These are phyloP conservation scores for Ailanthus altissimus DNA, from an alignment of 345 rosid species.

Conservation along the genomic window DNA sequence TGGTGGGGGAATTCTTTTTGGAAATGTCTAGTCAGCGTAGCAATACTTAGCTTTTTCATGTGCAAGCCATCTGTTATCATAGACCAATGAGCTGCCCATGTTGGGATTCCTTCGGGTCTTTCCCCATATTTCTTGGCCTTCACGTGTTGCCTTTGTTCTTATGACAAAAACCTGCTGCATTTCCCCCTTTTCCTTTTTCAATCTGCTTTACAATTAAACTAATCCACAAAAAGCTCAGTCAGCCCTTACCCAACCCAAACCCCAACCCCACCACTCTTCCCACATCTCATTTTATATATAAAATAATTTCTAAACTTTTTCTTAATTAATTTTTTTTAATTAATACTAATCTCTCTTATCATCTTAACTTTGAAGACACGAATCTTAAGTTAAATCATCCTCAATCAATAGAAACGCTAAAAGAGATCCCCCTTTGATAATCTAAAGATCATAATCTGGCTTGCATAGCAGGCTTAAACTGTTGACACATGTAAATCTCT, in stretches of 20 bases:
- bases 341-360: not conserved
- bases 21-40: conserved; percentile 20
- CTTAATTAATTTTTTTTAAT: not conserved
- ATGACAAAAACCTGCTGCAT: conserved; percentile 20
- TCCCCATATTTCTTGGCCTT: conserved; percentile 26
- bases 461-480: not conserved
- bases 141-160: conserved; percentile 32
- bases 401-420: conserved; percentile 22
- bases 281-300: not conserved
- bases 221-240: not conserved
- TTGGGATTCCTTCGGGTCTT: conserved; percentile 23
- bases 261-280: not conserved
- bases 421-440: conserved; percentile 15
- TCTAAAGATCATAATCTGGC: not conserved
- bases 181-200: not conserved
- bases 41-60: conserved; percentile 28
- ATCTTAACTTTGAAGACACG: conserved; percentile 18
- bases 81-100: conserved; percentile 42
- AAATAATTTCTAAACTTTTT: not conserved
- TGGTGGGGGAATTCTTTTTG: not conserved
- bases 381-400: conserved; percentile 13
- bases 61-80: conserved; percentile 37
- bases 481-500: conserved; percentile 10
- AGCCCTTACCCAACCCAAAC: not conserved
- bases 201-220: not conserved